Evolutionary conservation across 371 early-diverging fungal genomes (phyloP).

Genomic region (Lichtheimia ramosa): DNA sequence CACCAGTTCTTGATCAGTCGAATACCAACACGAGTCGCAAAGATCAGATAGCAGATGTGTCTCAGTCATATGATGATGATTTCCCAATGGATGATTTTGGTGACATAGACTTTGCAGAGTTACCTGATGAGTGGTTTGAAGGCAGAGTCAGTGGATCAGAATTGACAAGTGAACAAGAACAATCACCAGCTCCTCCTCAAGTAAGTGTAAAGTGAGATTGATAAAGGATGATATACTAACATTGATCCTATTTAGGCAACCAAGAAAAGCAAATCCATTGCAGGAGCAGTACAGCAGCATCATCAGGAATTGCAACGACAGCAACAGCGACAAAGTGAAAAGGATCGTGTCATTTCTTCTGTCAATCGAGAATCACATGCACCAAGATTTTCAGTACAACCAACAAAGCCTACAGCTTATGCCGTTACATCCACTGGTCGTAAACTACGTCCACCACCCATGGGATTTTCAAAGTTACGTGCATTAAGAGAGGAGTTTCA

Average conservation of each 20-base stretch:
- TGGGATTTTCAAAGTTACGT: slow-evolving; percentile 44
- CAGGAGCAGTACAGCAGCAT: slow-evolving; percentile 2
- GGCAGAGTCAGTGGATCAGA: not conserved
- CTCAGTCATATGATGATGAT: slow-evolving; percentile 4
- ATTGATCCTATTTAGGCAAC: not conserved
- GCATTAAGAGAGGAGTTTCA: slow-evolving; percentile 32
- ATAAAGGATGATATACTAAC: not conserved
- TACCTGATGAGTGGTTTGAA: slow-evolving; percentile 43
- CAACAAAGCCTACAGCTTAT: slow-evolving; percentile 22
- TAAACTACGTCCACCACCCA: slow-evolving; percentile 35
- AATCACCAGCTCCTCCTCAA: not conserved
- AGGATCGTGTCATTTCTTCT: not conserved
- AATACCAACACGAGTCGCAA: not conserved
- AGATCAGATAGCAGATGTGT: not conserved
- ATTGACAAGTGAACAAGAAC: not conserved
- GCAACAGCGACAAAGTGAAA: slow-evolving; percentile 4
- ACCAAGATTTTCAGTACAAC: slow-evolving; percentile 1
- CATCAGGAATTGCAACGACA: not conserved
- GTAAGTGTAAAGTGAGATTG: not conserved
- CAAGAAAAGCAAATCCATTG: slow-evolving; percentile 1
- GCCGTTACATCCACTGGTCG: slow-evolving; percentile 47
- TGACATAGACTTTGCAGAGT: slow-evolving; percentile 37
- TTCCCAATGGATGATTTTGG: slow-evolving; percentile 22
- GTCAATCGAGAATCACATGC: not conserved
- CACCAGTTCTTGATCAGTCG: too few species aligned